Evolutionary conservation across 2,329 filamentous ascomycete genomes (phyloP).

Genomic region (Fusarium subtropicale): DNA sequence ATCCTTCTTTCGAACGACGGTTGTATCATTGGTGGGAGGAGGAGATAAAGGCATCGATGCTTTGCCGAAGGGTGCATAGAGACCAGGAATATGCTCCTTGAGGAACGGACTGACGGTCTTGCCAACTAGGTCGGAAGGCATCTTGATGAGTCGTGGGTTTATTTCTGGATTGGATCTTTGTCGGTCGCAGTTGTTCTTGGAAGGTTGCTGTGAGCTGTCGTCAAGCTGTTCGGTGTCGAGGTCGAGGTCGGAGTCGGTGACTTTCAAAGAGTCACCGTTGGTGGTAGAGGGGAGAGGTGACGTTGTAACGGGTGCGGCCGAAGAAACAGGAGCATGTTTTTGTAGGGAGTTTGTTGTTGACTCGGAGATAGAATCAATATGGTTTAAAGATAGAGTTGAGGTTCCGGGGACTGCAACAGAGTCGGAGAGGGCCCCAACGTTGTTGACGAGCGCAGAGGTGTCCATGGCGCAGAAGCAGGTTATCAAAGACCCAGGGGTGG

Average conservation of each 20-base stretch:
- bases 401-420: constrained; percentile 18
- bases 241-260: constrained; percentile 16
- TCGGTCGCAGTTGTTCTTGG: constrained; percentile 63
- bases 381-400: constrained; percentile 24
- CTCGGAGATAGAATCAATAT: constrained; percentile 5
- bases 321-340: constrained; percentile 38
- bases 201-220: constrained; percentile 41
- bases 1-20: constrained; percentile 58
- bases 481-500: constrained; percentile 21
- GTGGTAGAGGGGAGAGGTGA: constrained; percentile 22
- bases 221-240: constrained; percentile 18
- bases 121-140: constrained; percentile 74
- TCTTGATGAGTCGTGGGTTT: constrained; percentile 63
- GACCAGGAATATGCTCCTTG: constrained; percentile 86
- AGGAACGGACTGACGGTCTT: constrained; percentile 90
- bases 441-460: constrained; percentile 44
- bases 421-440: constrained; percentile 41
- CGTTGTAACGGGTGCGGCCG: constrained; percentile 21
- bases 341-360: constrained; percentile 30
- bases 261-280: constrained; percentile 33
- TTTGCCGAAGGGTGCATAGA: constrained; percentile 84
- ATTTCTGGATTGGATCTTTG: constrained; percentile 63
- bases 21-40: constrained; percentile 28
- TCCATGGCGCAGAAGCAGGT: constrained; percentile 43
- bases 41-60: constrained; percentile 38